Evolutionary conservation across 768 basidiomycete genomes (phyloP), one percentile per base, ranked within the genome.

Genomic region (Symmetrospora coprosmae): DNA sequence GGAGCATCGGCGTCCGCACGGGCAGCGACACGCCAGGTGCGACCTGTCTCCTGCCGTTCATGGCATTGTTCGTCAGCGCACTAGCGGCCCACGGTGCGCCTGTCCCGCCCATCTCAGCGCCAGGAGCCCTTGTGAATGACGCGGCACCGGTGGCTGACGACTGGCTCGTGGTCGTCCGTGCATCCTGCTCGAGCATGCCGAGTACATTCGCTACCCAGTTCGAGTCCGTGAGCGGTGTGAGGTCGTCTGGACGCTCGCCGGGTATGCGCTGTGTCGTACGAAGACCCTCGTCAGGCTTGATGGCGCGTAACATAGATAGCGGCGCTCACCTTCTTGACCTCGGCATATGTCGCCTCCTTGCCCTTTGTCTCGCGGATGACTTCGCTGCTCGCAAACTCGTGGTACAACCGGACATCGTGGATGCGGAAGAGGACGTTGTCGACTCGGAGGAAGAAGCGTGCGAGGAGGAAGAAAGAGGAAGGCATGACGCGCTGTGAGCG

Each of bases 401-500:
- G 87, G 68, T 86, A 99, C 47, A 94, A 75, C 39, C 94, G 79
- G 0, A 90, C 90, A 68, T 99, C 94, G 66, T 79, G 82, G 35
- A 80, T 80, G 40, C 94, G 80, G 74, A 97, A 97, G 47, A 97
- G 80, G 43, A 99, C 92, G 55, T 84, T 80, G 70, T 99, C 94
- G 47, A 99, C 90, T 23, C 94, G 82, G 4, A 99, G 78, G n/a
- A 85, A 88, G 71, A 92, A 87, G 13, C 94, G 81, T 1, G 82
- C 77, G 8, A 99, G 81, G 64, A 96, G 80, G 73, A 96, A 96
- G 64, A 96, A 78, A 53, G 86, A 96, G 7, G 83, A 84, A 2
- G 91, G 89, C 91, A 97, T 99, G 40, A 99, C 91, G 48, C 94
- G 84, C 91, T 96, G 69, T 14, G 14, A 23, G n/a, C n/a, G n/a